phyloP scores from a whole-genome alignment of 2,329 filamentous ascomycete genomes.

The Colletotrichum theobromicola region DNA sequence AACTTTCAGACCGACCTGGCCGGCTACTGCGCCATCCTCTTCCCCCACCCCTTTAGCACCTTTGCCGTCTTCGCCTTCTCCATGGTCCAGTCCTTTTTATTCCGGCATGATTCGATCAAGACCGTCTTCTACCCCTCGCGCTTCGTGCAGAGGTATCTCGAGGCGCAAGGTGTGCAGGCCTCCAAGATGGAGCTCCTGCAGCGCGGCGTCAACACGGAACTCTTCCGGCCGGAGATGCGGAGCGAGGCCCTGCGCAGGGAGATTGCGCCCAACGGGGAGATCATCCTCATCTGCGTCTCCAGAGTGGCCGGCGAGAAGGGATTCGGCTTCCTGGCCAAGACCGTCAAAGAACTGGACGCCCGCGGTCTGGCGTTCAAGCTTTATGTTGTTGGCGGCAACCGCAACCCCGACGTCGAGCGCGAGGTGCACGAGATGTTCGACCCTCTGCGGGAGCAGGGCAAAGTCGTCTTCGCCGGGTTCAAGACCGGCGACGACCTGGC shows the following conservation, averaged over 20 bases:
- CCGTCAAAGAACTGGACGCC: constrained; percentile 57
- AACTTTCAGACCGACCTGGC: constrained; percentile 77
- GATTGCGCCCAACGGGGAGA: constrained; percentile 66
- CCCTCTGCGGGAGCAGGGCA: constrained; percentile 48
- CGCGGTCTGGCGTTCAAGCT: constrained; percentile 66
- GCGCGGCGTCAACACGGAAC: constrained; percentile 67
- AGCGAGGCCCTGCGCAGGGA: constrained; percentile 55
- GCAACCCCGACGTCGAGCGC: constrained; percentile 65
- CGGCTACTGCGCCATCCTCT: constrained; percentile 73
- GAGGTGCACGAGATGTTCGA: constrained; percentile 67
- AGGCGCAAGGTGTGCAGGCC: constrained; percentile 57
- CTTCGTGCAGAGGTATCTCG: constrained; percentile 67
- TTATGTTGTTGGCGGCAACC: constrained; percentile 71
- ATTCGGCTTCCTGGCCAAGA: constrained; percentile 69
- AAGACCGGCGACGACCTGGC: constrained; percentile 65
- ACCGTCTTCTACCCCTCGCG: constrained; percentile 74
- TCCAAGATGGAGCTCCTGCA: constrained; percentile 66
- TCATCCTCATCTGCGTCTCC: constrained; percentile 70
- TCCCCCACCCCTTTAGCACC: constrained; percentile 64
- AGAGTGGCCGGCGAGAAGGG: constrained; percentile 74
- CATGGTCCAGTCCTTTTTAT: constrained; percentile 70
- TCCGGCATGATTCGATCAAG: constrained; percentile 64
- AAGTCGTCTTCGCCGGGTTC: constrained; percentile 72
- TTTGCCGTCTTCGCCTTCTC: constrained; percentile 68
- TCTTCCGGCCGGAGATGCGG: constrained; percentile 62